Percentiles rank a stretch among this genome's conserved stretches.
Conservation (phyloP, 2,329 filamentous ascomycete genomes). For the Rosellinia necatrix region DNA sequence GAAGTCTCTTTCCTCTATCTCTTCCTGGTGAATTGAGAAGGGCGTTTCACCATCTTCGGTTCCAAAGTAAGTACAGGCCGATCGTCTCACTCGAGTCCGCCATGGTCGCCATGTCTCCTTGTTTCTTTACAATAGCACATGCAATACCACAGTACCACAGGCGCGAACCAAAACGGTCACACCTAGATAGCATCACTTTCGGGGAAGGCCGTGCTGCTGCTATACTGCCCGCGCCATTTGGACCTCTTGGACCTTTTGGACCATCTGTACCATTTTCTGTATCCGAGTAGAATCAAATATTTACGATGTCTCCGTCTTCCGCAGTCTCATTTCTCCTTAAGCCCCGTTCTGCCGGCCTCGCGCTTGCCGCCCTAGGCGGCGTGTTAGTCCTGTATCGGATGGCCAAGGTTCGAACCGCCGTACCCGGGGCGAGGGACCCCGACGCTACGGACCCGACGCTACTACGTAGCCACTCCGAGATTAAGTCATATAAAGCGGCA, state of each 20-base stretch:
- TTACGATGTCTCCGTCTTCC: constrained; percentile 33
- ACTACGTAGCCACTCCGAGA: constrained; percentile 74
- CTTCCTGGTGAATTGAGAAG: not conserved
- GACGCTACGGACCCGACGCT: constrained; percentile 74
- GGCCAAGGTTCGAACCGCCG: constrained; percentile 32
- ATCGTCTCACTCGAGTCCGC: constrained; percentile 16
- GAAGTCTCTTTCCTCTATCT: not conserved
- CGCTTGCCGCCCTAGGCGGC: constrained; percentile 32
- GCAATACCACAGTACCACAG: constrained; percentile 10
- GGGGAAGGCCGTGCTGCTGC: not conserved
- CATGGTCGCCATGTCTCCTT: constrained; percentile 16
- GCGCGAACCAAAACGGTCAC: constrained; percentile 9
- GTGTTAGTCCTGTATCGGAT: constrained; percentile 32
- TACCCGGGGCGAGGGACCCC: constrained; percentile 45
- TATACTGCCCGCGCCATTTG: constrained; percentile 2
- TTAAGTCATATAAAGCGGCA: constrained; percentile 73
- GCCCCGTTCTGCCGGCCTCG: constrained; percentile 26
- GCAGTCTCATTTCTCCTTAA: constrained; percentile 22
- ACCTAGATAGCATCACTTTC: constrained; percentile 1
- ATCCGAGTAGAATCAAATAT: constrained; percentile 26
- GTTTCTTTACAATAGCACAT: constrained; percentile 17
- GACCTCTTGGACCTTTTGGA: too few relatives aligned
- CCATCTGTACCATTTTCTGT: constrained; percentile 3
- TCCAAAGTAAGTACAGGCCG: constrained; percentile 22
- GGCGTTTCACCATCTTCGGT: not conserved